Evolutionary conservation across 1,284 basidiomycete genomes (phyloP).

Genomic region (Puccinia horiana): DNA sequence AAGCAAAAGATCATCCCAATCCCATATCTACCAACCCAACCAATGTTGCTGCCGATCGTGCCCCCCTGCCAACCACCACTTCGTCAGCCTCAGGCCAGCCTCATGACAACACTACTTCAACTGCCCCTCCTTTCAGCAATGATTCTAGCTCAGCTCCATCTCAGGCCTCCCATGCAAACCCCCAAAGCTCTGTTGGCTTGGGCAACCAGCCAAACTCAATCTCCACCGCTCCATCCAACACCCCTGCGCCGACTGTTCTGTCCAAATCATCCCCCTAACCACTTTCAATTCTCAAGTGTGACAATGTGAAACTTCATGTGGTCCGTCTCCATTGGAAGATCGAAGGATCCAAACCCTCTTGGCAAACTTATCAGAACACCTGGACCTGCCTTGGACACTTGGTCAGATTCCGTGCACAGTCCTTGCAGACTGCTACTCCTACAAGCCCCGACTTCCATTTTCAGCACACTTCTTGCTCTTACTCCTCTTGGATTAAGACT

Average conservation of each 20-base stretch:
- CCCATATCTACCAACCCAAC: not conserved
- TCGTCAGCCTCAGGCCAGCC: too few relatives aligned
- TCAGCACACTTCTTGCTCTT: not conserved
- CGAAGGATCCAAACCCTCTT: not conserved
- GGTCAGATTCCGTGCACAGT: not conserved
- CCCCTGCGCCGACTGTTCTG: not conserved
- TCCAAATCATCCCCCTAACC: not conserved
- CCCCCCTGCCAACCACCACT: not conserved
- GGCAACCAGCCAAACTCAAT: not conserved
- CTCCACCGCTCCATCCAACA: not conserved
- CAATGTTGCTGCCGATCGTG: not conserved
- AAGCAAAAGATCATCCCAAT: not conserved
- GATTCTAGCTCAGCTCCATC: too few relatives aligned
- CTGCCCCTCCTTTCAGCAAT: too few relatives aligned
- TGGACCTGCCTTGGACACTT: not conserved
- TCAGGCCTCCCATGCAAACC: too few relatives aligned
- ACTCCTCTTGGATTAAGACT: not conserved
- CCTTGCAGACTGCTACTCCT: not conserved
- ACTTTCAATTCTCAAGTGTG: not conserved
- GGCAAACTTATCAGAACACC: not conserved
- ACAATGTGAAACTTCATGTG: not conserved
- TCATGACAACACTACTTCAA: too few relatives aligned
- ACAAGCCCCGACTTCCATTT: not conserved
- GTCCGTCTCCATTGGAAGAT: not conserved
- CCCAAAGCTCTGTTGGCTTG: too few relatives aligned